Evolutionary conservation across 306 rosid species (phyloP).

Genomic region (Erythrophleum fordii): DNA sequence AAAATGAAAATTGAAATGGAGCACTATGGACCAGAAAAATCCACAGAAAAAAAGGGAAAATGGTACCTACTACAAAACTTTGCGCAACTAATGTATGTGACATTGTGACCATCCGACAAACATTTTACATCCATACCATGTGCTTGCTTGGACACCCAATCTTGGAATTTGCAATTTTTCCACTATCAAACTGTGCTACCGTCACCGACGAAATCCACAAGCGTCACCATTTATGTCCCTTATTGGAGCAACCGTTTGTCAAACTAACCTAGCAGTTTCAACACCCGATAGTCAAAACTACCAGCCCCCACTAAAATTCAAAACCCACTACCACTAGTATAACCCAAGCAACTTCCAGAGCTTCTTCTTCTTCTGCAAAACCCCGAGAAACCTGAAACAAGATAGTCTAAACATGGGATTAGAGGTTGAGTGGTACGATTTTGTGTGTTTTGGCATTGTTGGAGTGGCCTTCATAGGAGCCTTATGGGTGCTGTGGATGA

Average conservation of each 20-base stretch:
- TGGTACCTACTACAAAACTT: neutral
- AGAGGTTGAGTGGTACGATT: conserved; percentile 69
- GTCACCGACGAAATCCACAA: neutral
- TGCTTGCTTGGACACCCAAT: neutral
- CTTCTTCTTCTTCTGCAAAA: neutral
- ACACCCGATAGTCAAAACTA: neutral
- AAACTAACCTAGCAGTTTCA: neutral
- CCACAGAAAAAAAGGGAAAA: neutral
- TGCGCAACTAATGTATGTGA: neutral
- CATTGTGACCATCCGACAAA: neutral
- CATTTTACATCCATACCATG: neutral
- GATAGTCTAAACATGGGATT: conserved; percentile 46
- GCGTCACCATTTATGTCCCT: neutral
- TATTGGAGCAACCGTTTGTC: neutral
- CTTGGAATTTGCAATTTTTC: neutral
- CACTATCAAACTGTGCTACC: neutral
- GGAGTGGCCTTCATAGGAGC: conserved; percentile 48
- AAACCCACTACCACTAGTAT: neutral
- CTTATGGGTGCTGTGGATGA: conserved; percentile 58
- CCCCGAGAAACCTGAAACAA: neutral
- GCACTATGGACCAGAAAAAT: too few species aligned
- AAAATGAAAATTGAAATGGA: too few species aligned
- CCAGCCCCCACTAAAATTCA: neutral
- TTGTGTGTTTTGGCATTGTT: conserved; percentile 70
- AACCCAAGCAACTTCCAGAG: neutral